phyloP scores from a whole-genome alignment of 495 filamentous ascomycete genomes.

The Penicillium longicatenatum region DNA sequence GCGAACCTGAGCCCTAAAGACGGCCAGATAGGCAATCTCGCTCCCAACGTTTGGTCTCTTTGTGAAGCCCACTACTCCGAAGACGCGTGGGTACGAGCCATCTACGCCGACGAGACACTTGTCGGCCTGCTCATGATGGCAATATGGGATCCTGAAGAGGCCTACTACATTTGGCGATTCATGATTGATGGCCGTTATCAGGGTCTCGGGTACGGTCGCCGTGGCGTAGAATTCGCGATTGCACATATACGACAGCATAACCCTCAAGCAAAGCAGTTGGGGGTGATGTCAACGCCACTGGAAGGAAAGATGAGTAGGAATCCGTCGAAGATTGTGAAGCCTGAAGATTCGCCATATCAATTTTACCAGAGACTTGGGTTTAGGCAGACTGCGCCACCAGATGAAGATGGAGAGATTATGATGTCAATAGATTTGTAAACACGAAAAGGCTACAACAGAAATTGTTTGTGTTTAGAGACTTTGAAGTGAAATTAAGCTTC shows the following conservation, averaged over 20 bases:
- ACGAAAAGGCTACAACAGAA: too few species aligned
- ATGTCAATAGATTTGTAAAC: background rate
- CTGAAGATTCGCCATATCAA: background rate
- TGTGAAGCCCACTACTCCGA: background rate
- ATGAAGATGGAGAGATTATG: background rate
- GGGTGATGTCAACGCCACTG: background rate
- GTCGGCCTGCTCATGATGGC: background rate
- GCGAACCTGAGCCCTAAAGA: background rate
- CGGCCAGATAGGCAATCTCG: background rate
- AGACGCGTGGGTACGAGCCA: background rate
- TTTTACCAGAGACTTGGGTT: background rate
- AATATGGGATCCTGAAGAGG: background rate
- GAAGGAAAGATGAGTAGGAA: background rate
- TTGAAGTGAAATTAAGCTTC: too few species aligned
- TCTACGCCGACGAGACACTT: background rate
- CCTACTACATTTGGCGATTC: background rate
- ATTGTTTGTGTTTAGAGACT: too few species aligned
- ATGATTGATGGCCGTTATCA: constrained; percentile 4
- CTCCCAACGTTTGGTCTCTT: background rate
- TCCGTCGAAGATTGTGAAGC: background rate
- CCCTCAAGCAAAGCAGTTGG: background rate
- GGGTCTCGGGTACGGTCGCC: background rate
- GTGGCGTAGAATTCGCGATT: background rate
- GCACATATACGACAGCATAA: background rate
- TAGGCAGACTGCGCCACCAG: background rate